Evolutionary conservation across 805 yeast genomes (phyloP).

Genomic region (Candida methanosorbosa): DNA sequence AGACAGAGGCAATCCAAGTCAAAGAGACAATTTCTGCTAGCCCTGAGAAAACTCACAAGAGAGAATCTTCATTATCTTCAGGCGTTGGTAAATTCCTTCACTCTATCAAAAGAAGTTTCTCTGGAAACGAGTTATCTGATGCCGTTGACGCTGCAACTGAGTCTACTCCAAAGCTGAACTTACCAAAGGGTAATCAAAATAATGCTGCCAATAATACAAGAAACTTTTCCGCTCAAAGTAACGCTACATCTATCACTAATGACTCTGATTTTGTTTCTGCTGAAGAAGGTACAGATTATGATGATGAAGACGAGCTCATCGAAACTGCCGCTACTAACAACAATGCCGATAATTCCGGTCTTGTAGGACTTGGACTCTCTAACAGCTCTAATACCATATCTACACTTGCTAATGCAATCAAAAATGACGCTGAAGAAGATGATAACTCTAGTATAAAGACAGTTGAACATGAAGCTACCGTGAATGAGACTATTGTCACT

Average conservation of each 20-base stretch:
- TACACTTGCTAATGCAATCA: not conserved
- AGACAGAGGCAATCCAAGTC: not conserved
- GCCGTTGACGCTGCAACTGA: not conserved
- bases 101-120: conserved; percentile 8
- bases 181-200: not conserved
- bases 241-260: conserved; percentile 16
- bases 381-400: no score
- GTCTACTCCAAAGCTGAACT: no score
- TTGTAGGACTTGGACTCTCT: no score
- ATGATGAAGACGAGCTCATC: conserved; percentile 12
- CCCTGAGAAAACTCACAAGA: conserved; percentile 1
- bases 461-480: not conserved
- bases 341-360: no score
- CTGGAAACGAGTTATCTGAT: conserved; percentile 2
- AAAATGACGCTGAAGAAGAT: not conserved
- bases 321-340: not conserved
- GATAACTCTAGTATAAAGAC: not conserved
- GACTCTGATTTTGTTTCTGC: conserved; percentile 26
- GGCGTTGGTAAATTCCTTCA: conserved; percentile 13
- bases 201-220: conserved; percentile 4
- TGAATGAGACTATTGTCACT: not conserved
- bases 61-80: conserved; percentile 10
- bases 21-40: no score
- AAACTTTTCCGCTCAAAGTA: conserved; percentile 15
- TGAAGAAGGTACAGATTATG: conserved; percentile 15